Base-by-base conservation (phyloP, 768 basidiomycete genomes). In the Hortiboletus campestris region DNA sequence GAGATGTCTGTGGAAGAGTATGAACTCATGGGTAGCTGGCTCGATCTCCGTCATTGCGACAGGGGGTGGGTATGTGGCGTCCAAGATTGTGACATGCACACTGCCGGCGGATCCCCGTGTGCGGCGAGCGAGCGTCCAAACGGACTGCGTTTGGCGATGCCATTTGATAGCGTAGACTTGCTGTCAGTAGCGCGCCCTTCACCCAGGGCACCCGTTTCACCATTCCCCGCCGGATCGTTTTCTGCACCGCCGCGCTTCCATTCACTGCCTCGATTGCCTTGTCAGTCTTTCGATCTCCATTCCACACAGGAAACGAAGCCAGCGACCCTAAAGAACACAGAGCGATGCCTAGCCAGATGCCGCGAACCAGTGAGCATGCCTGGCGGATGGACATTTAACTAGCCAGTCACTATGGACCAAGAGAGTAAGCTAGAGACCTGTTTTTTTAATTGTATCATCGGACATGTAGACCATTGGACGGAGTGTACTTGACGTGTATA, bases 11-110 rank as follows among this genome's bases (percentile, higher is more conserved):
- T 80, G 38, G 78, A 75, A 46, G 75, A 80, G 39, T 80, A 82
- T 53, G 81, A 82, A 56, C 67, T 70, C 35, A 64, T 59, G 49
- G 81, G 80, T 3, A 81, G 81, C 55, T 81, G 80, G 81, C 68
- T 73, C 28, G 69, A 72, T 57, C 55, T 64, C 19, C 51, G 56
- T 43, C 57, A 46, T 13, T 45, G 54, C n/a, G 59, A 62, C 35
- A 58, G 52, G 17, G 68, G 58, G 40, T 68, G 66, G 72, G 49
- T 50, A 19, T 72, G 71, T 51, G 72, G 71, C 20, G 51, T 67
- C 31, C 62, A 52, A 44, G 63, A 64, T 39, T 72, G 71, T 45
- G 59, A 56, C 17, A 50, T 66, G 48, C 80, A 57, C 71, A 75
- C 62, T 52, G 61, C 50, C 14, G 49, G 44, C 69, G 77, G 57